A percentile compares a stretch with the other conserved stretches of the same genome.
These are phyloP conservation scores for Hondaea fermentalgiana DNA, from an alignment of 108 stramenopile species.

Conservation along the genomic window DNA sequence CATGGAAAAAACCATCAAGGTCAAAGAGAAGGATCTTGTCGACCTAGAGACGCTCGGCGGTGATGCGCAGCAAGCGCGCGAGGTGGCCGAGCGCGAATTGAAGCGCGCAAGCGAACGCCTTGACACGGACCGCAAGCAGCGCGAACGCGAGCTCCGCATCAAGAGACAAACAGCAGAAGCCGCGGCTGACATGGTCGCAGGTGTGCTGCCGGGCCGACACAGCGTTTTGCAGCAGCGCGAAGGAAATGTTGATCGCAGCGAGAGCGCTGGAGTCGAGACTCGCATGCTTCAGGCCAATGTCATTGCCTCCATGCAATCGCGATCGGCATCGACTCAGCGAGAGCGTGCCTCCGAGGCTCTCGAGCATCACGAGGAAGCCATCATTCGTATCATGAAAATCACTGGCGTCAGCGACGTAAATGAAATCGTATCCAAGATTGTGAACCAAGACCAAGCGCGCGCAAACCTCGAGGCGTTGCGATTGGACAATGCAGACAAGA, in stretches of 20 bases:
- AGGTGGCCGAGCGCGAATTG: conserved; percentile 59
- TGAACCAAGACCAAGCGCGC: conserved; percentile 62
- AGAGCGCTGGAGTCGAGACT: background rate
- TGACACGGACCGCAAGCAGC: background rate
- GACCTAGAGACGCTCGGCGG: conserved; percentile 64
- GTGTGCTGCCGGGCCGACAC: background rate
- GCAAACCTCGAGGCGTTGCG: conserved; percentile 55
- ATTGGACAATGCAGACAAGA: conserved; percentile 54
- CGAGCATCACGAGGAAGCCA: conserved; percentile 63
- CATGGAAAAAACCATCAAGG: conserved; percentile 61
- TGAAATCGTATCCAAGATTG: conserved; percentile 70
- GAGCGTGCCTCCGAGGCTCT: conserved; percentile 28
- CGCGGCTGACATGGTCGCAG: conserved; percentile 38
- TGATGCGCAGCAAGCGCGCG: conserved; percentile 71
- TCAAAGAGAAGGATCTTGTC: conserved; percentile 65
- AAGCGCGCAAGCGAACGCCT: conserved; percentile 43
- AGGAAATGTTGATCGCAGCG: too few relatives aligned
- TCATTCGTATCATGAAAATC: conserved; percentile 67
- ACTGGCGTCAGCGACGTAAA: conserved; percentile 70
- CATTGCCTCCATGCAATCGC: background rate
- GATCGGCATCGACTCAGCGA: background rate
- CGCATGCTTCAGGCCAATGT: background rate
- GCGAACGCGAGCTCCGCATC: background rate
- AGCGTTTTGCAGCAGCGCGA: too few relatives aligned
- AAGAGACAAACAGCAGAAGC: background rate